Evolutionary conservation across 257 asterid genomes (phyloP).

Genomic region (Solanum pennellii): DNA sequence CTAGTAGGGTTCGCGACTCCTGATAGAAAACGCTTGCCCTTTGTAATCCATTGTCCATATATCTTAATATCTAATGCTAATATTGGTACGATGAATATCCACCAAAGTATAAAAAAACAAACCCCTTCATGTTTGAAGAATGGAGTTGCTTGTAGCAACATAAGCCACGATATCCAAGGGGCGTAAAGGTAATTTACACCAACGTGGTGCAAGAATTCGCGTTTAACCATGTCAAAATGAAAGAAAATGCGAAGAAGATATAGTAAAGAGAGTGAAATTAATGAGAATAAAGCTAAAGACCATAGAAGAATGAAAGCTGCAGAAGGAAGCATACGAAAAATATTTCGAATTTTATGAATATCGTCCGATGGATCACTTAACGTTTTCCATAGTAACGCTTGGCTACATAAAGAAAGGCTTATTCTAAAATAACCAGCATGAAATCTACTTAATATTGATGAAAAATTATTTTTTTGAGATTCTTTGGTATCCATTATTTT

Average conservation of each 20-base stretch:
- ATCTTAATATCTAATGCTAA: conserved; percentile 9
- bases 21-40: conserved; percentile 9
- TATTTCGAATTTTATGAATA: background rate
- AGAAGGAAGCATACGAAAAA: conserved; percentile 16
- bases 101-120: background rate
- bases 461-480: background rate
- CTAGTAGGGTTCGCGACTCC: conserved; percentile 12
- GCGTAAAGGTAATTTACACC: conserved; percentile 14
- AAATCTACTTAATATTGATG: conserved; percentile 9
- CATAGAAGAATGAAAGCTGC: conserved; percentile 25
- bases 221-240: conserved; percentile 5
- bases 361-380: conserved; percentile 7
- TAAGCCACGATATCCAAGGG: conserved; percentile 13
- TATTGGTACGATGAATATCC: conserved; percentile 3
- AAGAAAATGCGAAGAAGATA: background rate
- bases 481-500: background rate
- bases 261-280: background rate
- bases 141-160: conserved; percentile 2
- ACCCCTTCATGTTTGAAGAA: background rate
- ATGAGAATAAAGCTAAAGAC: conserved; percentile 8
- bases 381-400: conserved; percentile 39
- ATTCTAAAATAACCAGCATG: conserved; percentile 45
- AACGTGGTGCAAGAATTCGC: conserved; percentile 7
- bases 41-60: conserved; percentile 15
- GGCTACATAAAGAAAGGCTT: conserved; percentile 25